Evolutionary conservation across 2,329 filamentous ascomycete genomes (phyloP).

Genomic region (Pseudopithomyces chartarum): DNA sequence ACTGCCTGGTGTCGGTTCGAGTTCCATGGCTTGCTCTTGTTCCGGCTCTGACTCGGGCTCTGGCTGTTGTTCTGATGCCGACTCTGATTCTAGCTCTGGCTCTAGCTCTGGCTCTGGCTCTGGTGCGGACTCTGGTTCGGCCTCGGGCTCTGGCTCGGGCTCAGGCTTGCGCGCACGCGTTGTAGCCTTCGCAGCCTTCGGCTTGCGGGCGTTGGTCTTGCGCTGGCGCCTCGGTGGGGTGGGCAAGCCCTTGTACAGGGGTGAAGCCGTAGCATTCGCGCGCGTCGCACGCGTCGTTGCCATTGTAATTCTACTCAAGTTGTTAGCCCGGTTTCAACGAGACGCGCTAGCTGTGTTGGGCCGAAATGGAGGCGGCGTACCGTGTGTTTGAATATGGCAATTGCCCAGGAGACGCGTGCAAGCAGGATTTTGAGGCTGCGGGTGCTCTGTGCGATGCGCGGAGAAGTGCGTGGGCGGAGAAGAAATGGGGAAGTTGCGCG

Average conservation of each 20-base stretch:
- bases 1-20: background rate
- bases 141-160: background rate
- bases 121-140: background rate
- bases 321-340: background rate
- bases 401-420: background rate
- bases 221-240: background rate
- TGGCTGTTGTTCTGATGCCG: background rate
- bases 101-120: background rate
- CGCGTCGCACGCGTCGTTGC: background rate
- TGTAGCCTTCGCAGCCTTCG: too few species aligned
- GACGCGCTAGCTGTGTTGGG: background rate
- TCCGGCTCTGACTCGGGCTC: background rate
- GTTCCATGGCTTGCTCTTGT: background rate
- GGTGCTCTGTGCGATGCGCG: background rate
- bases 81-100: background rate
- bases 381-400: background rate
- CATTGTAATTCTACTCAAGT: background rate
- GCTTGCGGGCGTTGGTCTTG: background rate
- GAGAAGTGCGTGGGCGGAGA: background rate
- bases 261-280: background rate
- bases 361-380: background rate
- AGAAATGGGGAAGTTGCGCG: slow-evolving; percentile 3
- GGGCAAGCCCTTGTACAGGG: background rate
- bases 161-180: background rate
- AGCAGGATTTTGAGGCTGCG: background rate